phyloP scores from a whole-genome alignment of 2,329 filamentous ascomycete genomes.

The Exophiala viscosa region DNA sequence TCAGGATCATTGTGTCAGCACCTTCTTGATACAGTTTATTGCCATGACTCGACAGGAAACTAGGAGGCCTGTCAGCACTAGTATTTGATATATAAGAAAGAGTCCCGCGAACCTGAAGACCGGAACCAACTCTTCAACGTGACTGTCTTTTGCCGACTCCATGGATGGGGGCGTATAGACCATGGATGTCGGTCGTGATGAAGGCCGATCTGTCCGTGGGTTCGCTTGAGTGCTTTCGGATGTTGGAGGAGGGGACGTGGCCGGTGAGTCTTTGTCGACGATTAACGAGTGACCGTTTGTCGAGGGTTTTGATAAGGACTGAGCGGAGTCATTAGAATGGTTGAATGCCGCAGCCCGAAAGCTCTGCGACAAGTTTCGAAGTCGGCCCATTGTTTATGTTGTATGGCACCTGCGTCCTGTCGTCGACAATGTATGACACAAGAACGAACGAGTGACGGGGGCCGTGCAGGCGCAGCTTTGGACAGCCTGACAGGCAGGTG shows the following conservation, averaged over 20 bases:
- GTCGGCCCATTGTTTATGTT: conserved; percentile 24
- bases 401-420: background rate
- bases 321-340: conserved; percentile 14
- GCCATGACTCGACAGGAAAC: conserved; percentile 83
- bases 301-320: conserved; percentile 13
- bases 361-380: conserved; percentile 28
- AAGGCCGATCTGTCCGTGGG: conserved; percentile 12
- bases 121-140: conserved; percentile 79
- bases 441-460: background rate
- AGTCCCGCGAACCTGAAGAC: conserved; percentile 62
- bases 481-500: background rate
- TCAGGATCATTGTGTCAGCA: conserved; percentile 5
- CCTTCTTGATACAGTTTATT: conserved; percentile 96
- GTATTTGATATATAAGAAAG: background rate
- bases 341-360: conserved; percentile 26
- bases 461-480: background rate
- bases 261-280: conserved; percentile 19
- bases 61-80: conserved; percentile 13
- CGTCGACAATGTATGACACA: background rate
- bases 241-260: conserved; percentile 16
- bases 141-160: conserved; percentile 78
- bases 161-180: conserved; percentile 64
- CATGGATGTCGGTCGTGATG: conserved; percentile 24
- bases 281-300: conserved; percentile 14
- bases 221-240: conserved; percentile 15